Evolutionary conservation across 345 rosid genomes (phyloP).

Genomic region (Hibiscus trionum): DNA sequence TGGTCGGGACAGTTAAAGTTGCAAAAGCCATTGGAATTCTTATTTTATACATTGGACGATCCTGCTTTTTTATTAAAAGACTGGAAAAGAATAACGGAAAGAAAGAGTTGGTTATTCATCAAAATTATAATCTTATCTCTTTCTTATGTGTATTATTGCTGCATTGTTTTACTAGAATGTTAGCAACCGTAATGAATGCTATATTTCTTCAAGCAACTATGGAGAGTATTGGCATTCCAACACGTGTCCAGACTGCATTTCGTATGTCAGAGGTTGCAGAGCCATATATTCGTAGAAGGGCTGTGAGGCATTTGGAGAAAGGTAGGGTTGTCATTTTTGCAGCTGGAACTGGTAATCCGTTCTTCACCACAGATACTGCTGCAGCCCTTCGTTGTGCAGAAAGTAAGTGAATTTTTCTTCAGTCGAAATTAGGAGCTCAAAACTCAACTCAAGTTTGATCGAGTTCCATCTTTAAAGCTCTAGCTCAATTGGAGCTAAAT

Average conservation of each 20-base stretch:
- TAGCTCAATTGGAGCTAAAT: background rate
- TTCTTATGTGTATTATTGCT: background rate
- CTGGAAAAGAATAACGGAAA: background rate
- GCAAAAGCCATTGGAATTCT: background rate
- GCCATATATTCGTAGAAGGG: too few relatives aligned
- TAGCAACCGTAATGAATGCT: constrained; percentile 96
- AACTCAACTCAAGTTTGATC: background rate
- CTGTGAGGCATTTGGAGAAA: constrained; percentile 59
- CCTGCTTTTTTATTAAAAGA: too few relatives aligned
- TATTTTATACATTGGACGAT: background rate
- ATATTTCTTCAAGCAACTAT: constrained; percentile 56
- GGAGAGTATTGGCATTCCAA: too few relatives aligned
- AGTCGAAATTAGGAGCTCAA: background rate
- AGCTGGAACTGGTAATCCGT: constrained; percentile 94
- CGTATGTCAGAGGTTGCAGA: too few relatives aligned
- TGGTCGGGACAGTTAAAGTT: background rate
- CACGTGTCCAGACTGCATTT: too few relatives aligned
- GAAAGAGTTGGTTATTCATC: background rate
- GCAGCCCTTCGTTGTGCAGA: constrained; percentile 97
- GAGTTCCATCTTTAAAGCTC: background rate
- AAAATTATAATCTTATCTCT: too few relatives aligned
- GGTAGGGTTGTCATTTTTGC: constrained; percentile 97
- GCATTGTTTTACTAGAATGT: constrained; percentile 45
- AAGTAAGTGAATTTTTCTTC: constrained; percentile 40
- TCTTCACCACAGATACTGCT: constrained; percentile 96